Conservation (phyloP, 176 grass and related monocot species). For the Themeda triandra region DNA sequence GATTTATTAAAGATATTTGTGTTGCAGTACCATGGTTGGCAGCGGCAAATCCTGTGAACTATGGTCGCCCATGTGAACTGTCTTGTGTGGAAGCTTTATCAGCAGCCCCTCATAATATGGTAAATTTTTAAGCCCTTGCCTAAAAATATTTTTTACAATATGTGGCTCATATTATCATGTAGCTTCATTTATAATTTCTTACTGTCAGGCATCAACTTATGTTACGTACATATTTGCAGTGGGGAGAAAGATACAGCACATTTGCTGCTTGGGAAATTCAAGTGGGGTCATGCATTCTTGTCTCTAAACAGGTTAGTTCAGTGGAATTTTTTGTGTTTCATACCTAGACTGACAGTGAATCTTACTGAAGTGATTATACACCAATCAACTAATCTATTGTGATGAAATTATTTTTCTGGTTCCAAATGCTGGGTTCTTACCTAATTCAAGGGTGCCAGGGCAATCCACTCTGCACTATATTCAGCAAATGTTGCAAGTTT, state of each 20-base stretch:
- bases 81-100: constrained; percentile 99
- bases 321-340: neutral
- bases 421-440: neutral
- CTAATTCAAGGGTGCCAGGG: neutral
- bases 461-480: neutral
- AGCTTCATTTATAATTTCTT: neutral
- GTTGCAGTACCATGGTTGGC: constrained; percentile 95
- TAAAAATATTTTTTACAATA: neutral
- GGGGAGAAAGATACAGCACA: constrained; percentile 74
- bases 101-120: constrained; percentile 97
- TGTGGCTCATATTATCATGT: neutral
- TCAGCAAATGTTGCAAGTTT: neutral
- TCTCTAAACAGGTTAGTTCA: constrained; percentile 79
- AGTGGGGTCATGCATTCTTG: constrained; percentile 95
- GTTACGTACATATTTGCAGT: constrained; percentile 41
- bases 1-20: neutral
- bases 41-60: constrained; percentile 98
- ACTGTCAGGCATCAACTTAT: constrained; percentile 12
- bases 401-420: neutral
- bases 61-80: constrained; percentile 87
- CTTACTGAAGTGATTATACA: neutral
- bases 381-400: neutral
- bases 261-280: constrained; percentile 81
- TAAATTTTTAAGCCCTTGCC: constrained; percentile 12
- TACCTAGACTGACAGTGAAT: neutral